Percentiles rank a stretch among this genome's conserved stretches.
Conservation (phyloP, 1,284 basidiomycete species). For the Ganoderma meredithae region DNA sequence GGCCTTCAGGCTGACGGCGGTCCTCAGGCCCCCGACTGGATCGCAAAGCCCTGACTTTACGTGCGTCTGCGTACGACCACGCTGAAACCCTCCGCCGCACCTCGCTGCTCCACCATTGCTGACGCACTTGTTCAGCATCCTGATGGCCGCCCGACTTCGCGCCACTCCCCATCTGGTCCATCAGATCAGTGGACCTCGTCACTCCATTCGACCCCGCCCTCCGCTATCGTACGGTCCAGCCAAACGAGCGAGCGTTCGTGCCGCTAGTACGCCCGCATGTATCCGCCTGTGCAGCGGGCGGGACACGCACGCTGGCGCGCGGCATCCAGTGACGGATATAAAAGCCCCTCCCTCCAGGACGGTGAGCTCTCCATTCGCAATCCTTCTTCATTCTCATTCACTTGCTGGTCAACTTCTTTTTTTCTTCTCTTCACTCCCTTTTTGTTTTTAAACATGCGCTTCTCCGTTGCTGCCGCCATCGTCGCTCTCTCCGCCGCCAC, state of each 20-base stretch:
- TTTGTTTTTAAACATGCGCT: not conserved
- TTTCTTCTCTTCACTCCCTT: slow-evolving; percentile 5
- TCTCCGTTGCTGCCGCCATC: not conserved
- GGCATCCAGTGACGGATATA: slow-evolving; percentile 2
- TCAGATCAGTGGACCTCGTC: not conserved
- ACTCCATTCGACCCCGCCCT: no score
- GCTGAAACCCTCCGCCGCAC: not conserved
- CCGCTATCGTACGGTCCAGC: not conserved
- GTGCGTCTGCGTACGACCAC: not conserved
- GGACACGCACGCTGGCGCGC: not conserved
- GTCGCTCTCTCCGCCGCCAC: not conserved
- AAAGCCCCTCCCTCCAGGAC: slow-evolving; percentile 4
- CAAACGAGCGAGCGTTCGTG: not conserved
- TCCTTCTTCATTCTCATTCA: slow-evolving; percentile 17
- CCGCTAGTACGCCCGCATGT: not conserved
- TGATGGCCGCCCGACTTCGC: slow-evolving; percentile 5
- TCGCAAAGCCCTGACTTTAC: not conserved
- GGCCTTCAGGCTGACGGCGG: not conserved
- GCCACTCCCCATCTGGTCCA: not conserved
- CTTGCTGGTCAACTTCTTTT: slow-evolving; percentile 1
- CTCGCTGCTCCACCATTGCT: not conserved
- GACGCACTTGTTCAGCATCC: not conserved
- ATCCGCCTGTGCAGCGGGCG: not conserved
- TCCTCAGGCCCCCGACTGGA: not conserved
- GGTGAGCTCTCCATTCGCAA: slow-evolving; percentile 16